Percentiles rank a stretch among this genome's conserved stretches.
phyloP scores from a whole-genome alignment of 768 basidiomycete species.

The Termitomyces sp. region DNA sequence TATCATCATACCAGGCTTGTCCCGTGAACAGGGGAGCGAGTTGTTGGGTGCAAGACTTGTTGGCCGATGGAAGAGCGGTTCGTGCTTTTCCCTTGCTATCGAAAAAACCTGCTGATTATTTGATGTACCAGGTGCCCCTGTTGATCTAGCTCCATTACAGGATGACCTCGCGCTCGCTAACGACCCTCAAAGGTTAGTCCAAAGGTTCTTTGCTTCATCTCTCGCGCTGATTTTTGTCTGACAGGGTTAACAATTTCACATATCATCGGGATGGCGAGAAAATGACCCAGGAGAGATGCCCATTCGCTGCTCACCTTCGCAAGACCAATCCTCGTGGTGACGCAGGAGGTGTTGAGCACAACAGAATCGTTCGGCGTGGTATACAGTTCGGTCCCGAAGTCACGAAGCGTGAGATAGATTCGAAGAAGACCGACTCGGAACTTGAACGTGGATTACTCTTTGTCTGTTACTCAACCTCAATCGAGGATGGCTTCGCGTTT shows the following conservation, averaged over 20 bases:
- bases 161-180: constrained; percentile 35
- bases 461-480: constrained; percentile 38
- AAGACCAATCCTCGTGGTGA: constrained; percentile 46
- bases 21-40: constrained; percentile 37
- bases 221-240: background rate
- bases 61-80: constrained; percentile 55
- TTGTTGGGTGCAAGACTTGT: constrained; percentile 51
- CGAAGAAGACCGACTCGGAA: constrained; percentile 35
- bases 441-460: constrained; percentile 48
- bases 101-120: background rate
- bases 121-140: constrained; percentile 34
- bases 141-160: constrained; percentile 39
- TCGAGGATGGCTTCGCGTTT: constrained; percentile 38
- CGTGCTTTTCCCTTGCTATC: constrained; percentile 6
- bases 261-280: constrained; percentile 33
- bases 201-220: too few relatives aligned
- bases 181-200: constrained; percentile 31
- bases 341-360: constrained; percentile 26
- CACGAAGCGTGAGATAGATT: constrained; percentile 30
- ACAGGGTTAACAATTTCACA: constrained; percentile 41
- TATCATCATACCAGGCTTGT: constrained; percentile 30
- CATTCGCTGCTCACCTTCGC: constrained; percentile 46
- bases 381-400: constrained; percentile 53
- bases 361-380: constrained; percentile 45
- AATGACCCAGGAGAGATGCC: constrained; percentile 36